phyloP scores from a whole-genome alignment of 1,284 basidiomycete genomes.

The Fomitopsis betulina region DNA sequence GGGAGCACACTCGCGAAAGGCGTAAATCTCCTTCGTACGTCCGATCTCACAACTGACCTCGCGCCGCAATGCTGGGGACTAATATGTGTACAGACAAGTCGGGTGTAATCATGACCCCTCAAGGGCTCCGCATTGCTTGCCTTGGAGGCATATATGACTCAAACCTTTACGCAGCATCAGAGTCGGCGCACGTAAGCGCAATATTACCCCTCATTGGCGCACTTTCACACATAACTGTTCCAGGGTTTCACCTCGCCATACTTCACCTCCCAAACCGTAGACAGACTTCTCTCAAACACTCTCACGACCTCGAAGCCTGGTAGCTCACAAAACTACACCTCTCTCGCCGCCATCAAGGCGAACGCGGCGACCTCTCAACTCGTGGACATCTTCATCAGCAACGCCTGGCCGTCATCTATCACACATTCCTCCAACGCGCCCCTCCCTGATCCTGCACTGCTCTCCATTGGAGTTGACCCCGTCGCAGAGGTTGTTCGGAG shows the following conservation, averaged over 20 bases:
- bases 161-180: conserved; percentile 49
- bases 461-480: conserved; percentile 45
- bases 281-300: conserved; percentile 67
- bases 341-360: conserved; percentile 66
- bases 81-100: conserved; percentile 63
- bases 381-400: conserved; percentile 82
- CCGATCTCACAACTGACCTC: background rate
- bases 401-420: conserved; percentile 73
- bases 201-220: too few species aligned
- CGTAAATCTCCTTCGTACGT: conserved; percentile 80
- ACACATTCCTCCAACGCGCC: conserved; percentile 57
- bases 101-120: conserved; percentile 74
- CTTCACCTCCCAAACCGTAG: conserved; percentile 66
- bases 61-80: background rate
- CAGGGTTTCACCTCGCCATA: conserved; percentile 72
- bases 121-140: conserved; percentile 83
- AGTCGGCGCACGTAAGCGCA: conserved; percentile 53
- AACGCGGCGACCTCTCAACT: conserved; percentile 54
- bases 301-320: conserved; percentile 43
- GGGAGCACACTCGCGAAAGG: conserved; percentile 79
- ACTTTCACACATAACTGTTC: background rate
- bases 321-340: conserved; percentile 43
- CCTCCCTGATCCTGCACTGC: conserved; percentile 42
- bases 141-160: conserved; percentile 76
- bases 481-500: conserved; percentile 64